Percentiles rank a stretch among this genome's conserved stretches.
phyloP scores from a whole-genome alignment of 2,329 filamentous ascomycete species.

The Mycogone perniciosa region DNA sequence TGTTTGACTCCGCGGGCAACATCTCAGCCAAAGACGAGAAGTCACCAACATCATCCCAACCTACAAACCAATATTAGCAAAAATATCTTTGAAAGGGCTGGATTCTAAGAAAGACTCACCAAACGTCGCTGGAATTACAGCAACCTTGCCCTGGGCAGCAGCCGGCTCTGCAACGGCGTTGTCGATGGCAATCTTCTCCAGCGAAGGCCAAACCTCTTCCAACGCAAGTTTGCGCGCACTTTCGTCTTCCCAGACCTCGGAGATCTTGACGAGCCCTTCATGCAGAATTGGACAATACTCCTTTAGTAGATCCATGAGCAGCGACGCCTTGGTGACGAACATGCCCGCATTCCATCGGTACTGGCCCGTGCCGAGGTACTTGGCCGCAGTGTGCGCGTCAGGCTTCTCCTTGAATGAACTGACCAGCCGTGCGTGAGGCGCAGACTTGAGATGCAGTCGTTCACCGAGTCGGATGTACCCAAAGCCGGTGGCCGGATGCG shows the following conservation, averaged over 20 bases:
- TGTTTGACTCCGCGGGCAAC: conserved; percentile 21
- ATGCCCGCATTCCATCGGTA: conserved; percentile 24
- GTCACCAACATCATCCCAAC: conserved; percentile 24
- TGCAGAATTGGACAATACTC: conserved; percentile 20
- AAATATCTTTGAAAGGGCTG: neutral
- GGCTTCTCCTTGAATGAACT: conserved; percentile 23
- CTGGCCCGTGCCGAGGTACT: conserved; percentile 21
- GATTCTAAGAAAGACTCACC: conserved; percentile 11
- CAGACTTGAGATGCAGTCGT: conserved; percentile 15
- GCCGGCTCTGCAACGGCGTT: conserved; percentile 23
- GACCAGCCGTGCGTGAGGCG: conserved; percentile 19
- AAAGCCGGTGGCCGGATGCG: conserved; percentile 22
- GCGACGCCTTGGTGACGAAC: conserved; percentile 23
- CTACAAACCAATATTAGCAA: conserved; percentile 10
- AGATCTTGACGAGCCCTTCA: conserved; percentile 18
- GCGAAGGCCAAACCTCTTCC: conserved; percentile 19
- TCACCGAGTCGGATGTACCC: conserved; percentile 23
- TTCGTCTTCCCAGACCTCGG: conserved; percentile 21
- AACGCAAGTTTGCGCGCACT: conserved; percentile 16
- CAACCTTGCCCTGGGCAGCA: conserved; percentile 21
- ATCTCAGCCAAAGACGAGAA: conserved; percentile 23
- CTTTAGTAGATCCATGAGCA: conserved; percentile 20
- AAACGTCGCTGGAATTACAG: conserved; percentile 22
- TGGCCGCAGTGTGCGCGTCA: conserved; percentile 22
- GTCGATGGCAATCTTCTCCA: conserved; percentile 23